phyloP scores from a whole-genome alignment of 2,329 filamentous ascomycete genomes.

The Penicillium thymicola region DNA sequence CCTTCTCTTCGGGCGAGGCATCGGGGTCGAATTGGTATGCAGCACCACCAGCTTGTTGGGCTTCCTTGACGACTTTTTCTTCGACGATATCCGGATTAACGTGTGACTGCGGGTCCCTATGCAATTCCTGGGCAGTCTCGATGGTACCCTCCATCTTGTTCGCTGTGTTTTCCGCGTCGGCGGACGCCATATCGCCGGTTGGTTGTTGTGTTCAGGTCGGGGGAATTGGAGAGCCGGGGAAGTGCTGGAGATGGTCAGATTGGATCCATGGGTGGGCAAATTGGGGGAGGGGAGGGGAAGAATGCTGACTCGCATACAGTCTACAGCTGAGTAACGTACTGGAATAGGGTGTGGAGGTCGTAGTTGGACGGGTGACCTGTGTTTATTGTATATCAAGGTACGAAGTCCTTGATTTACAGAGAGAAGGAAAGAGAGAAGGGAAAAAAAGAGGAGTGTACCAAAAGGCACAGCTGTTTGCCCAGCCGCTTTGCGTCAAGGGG shows the following conservation, averaged over 20 bases:
- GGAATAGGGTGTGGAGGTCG: background rate
- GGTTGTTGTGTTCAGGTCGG: background rate
- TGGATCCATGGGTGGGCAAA: background rate
- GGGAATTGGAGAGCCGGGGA: background rate
- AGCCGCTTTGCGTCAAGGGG: conserved; percentile 31
- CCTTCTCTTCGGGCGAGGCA: conserved; percentile 79
- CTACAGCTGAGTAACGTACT: background rate
- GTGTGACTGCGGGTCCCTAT: conserved; percentile 60
- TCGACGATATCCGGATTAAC: conserved; percentile 70
- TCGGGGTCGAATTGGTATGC: conserved; percentile 86
- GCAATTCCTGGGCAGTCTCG: conserved; percentile 61
- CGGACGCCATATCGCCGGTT: conserved; percentile 31
- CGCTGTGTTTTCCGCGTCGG: conserved; percentile 51
- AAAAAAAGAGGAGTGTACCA: conserved; percentile 10
- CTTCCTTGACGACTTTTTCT: conserved; percentile 70
- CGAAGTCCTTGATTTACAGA: background rate
- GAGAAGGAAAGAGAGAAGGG: background rate
- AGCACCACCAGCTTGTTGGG: conserved; percentile 70
- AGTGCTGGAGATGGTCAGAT: background rate
- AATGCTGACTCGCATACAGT: background rate
- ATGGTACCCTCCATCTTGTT: conserved; percentile 77
- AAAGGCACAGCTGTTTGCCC: conserved; percentile 11
- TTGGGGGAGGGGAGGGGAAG: background rate
- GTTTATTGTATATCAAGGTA: background rate
- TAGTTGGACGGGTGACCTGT: background rate